phyloP scores from a whole-genome alignment of 176 grass and related monocot genomes.

The Chrysopogon serrulatus region DNA sequence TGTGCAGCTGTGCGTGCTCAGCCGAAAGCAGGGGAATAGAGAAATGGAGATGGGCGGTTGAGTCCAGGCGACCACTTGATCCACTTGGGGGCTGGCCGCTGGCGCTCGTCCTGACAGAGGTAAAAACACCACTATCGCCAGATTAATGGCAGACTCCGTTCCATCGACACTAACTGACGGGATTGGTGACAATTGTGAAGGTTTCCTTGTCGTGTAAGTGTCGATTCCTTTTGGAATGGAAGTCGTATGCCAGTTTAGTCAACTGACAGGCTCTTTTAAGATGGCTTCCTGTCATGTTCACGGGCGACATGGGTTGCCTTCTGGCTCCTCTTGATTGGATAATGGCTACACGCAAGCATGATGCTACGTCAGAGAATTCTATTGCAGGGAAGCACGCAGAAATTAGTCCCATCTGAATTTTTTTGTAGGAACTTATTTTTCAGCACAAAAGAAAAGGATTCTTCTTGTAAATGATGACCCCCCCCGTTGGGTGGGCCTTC shows the following conservation, averaged over 20 bases:
- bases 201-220: background rate
- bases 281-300: conserved; percentile 21
- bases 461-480: background rate
- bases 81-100: conserved; percentile 2
- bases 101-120: background rate
- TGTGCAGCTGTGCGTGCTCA: background rate
- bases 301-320: background rate
- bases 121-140: conserved; percentile 10
- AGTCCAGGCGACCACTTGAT: conserved; percentile 4
- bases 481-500: background rate
- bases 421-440: background rate
- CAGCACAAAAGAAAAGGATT: background rate
- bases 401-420: background rate
- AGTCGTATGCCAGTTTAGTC: background rate
- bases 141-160: background rate
- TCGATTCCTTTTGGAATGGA: background rate
- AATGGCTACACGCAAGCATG: conserved; percentile 28
- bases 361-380: background rate
- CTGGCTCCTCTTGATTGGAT: conserved; percentile 21
- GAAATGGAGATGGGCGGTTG: background rate
- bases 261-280: background rate
- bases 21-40: background rate
- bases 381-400: background rate
- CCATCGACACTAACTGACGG: background rate
- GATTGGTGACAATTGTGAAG: background rate